Percentiles rank a stretch among this genome's conserved stretches.
These are phyloP conservation scores for Penicillium sp. DNA, from an alignment of 2,329 filamentous ascomycete species.

Conservation along the genomic window DNA sequence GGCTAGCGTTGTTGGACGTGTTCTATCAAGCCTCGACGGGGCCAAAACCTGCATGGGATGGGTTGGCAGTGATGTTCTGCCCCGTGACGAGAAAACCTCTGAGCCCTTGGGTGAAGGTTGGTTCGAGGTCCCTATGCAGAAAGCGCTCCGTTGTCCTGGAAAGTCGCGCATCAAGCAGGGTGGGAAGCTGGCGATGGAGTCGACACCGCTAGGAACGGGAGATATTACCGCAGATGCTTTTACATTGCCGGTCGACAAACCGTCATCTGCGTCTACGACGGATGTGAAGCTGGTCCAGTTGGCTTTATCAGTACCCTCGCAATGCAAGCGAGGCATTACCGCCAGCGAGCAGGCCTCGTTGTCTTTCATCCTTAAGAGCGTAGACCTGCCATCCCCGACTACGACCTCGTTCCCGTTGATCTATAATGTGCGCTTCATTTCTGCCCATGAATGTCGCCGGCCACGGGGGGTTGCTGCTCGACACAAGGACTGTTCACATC, in stretches of 20 bases:
- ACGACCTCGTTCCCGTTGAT: slow-evolving; percentile 44
- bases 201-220: slow-evolving; percentile 44
- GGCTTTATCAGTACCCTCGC: slow-evolving; percentile 26
- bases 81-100: slow-evolving; percentile 35
- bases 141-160: slow-evolving; percentile 28
- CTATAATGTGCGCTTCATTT: slow-evolving; percentile 57
- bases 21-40: slow-evolving; percentile 50
- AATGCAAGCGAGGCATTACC: slow-evolving; percentile 17
- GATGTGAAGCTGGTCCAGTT: slow-evolving; percentile 29
- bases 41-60: slow-evolving; percentile 59
- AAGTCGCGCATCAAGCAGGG: slow-evolving; percentile 50
- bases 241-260: slow-evolving; percentile 40
- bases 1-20: slow-evolving; percentile 55
- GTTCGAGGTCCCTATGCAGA: slow-evolving; percentile 50
- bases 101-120: slow-evolving; percentile 47
- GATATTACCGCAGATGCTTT: slow-evolving; percentile 42
- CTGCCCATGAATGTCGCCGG: slow-evolving; percentile 56
- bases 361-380: slow-evolving; percentile 27
- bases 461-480: slow-evolving; percentile 39
- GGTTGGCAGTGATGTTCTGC: slow-evolving; percentile 49
- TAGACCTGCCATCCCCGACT: slow-evolving; percentile 11
- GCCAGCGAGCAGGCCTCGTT: slow-evolving; percentile 30
- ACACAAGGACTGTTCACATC: slow-evolving; percentile 1
- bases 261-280: slow-evolving; percentile 10
- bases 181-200: slow-evolving; percentile 41